phyloP scores from a whole-genome alignment of 352 stramenopile genomes.

The Blastocystis sp. region DNA sequence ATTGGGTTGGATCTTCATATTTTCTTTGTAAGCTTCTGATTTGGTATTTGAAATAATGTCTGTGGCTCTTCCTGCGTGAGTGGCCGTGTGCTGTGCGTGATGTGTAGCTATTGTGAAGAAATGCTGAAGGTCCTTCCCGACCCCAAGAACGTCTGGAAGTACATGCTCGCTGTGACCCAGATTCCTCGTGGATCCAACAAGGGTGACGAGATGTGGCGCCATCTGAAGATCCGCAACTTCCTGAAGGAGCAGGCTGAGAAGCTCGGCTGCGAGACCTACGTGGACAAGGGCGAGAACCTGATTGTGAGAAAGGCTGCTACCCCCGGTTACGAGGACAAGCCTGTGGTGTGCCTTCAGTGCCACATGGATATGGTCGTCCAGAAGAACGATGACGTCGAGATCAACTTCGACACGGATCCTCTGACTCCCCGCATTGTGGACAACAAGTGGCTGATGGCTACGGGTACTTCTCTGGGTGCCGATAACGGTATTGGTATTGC shows the following conservation, averaged over 20 bases:
- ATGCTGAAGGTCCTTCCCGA: conserved; percentile 73
- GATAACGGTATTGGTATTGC: conserved; percentile 78
- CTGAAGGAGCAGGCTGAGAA: conserved; percentile 65
- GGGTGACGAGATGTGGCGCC: conserved; percentile 69
- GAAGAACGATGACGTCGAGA: conserved; percentile 76
- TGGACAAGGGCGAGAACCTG: conserved; percentile 69
- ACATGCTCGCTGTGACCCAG: conserved; percentile 72
- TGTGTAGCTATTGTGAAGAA: conserved; percentile 66
- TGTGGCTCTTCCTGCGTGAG: conserved; percentile 53
- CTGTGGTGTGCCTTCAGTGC: conserved; percentile 72
- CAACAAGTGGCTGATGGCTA: conserved; percentile 76
- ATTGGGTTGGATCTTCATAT: conserved; percentile 40
- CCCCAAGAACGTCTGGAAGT: conserved; percentile 63
- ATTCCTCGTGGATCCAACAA: conserved; percentile 74
- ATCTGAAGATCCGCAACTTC: conserved; percentile 59
- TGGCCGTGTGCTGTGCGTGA: background rate
- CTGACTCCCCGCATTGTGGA: conserved; percentile 76
- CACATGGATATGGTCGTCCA: conserved; percentile 79
- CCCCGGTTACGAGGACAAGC: conserved; percentile 70
- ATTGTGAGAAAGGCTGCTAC: conserved; percentile 68
- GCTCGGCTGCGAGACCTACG: conserved; percentile 66
- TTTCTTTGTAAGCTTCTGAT: conserved; percentile 70
- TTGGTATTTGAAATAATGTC: conserved; percentile 57
- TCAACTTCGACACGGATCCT: conserved; percentile 77
- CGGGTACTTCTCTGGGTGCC: conserved; percentile 77